phyloP scores from a whole-genome alignment of 1,284 basidiomycete genomes.

The Leccinum subrobustum region DNA sequence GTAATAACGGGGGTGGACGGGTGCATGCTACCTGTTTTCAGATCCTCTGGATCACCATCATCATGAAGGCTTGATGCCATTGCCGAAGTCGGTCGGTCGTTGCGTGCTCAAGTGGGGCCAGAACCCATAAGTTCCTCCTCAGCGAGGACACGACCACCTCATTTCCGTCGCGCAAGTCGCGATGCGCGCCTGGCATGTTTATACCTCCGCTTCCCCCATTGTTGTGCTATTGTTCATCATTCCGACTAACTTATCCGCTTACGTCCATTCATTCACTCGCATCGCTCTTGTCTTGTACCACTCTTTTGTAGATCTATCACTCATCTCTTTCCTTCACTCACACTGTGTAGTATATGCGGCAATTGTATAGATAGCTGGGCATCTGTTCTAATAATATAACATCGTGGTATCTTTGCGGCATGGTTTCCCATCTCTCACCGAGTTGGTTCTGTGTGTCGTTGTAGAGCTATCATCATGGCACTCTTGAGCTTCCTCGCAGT shows the following conservation, averaged over 20 bases:
- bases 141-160: not conserved
- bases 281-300: constrained; percentile 7
- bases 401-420: not conserved
- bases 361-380: constrained; percentile 1
- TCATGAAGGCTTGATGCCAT: constrained; percentile 17
- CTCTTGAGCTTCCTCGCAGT: constrained; percentile 3
- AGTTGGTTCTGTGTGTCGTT: not conserved
- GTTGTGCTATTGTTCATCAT: not conserved
- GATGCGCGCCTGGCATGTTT: not conserved
- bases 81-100: not conserved
- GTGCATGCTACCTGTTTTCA: not conserved
- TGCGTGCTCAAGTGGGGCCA: constrained; percentile 6
- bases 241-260: constrained; percentile 20
- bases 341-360: not conserved
- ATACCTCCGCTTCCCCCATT: not conserved
- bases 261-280: not conserved
- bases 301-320: constrained; percentile 12
- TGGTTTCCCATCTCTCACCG: not conserved
- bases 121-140: constrained; percentile 5
- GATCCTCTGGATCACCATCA: not conserved
- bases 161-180: constrained; percentile 12
- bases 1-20: not conserved
- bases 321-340: not conserved
- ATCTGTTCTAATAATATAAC: not conserved
- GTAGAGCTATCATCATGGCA: not conserved